phyloP scores from a whole-genome alignment of 2,329 filamentous ascomycete genomes.

The Endocalyx cinctus region DNA sequence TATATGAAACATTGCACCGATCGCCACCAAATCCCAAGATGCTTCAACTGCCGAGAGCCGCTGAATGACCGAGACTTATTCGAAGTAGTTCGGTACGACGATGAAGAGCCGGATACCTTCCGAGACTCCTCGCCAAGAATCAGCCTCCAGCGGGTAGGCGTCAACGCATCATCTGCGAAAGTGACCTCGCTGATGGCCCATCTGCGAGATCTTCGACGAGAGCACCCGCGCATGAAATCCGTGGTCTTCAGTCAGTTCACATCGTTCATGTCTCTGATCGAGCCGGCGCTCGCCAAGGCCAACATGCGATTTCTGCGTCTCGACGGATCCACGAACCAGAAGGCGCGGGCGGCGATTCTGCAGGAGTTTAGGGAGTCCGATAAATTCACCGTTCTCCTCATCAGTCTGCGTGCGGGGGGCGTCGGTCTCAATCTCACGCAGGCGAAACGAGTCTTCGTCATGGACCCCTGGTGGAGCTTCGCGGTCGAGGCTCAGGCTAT shows the following conservation, averaged over 20 bases:
- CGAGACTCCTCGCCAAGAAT: slow-evolving; percentile 47
- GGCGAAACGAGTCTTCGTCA: slow-evolving; percentile 91
- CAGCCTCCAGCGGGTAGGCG: slow-evolving; percentile 55
- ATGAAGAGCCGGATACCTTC: slow-evolving; percentile 42
- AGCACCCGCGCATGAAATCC: slow-evolving; percentile 70
- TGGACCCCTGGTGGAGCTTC: slow-evolving; percentile 99
- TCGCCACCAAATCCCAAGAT: slow-evolving; percentile 70
- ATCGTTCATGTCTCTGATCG: slow-evolving; percentile 87
- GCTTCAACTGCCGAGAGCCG: slow-evolving; percentile 83
- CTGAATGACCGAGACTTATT: slow-evolving; percentile 85
- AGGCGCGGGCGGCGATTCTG: slow-evolving; percentile 74
- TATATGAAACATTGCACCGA: slow-evolving; percentile 85
- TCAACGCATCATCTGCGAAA: slow-evolving; percentile 77
- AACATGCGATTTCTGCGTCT: slow-evolving; percentile 80
- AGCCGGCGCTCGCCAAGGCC: slow-evolving; percentile 67
- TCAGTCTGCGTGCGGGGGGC: slow-evolving; percentile 84
- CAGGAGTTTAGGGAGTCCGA: slow-evolving; percentile 60
- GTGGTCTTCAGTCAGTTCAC: slow-evolving; percentile 98
- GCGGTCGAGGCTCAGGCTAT: slow-evolving; percentile 96
- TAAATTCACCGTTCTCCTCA: slow-evolving; percentile 69
- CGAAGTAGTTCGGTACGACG: slow-evolving; percentile 80
- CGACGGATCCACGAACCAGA: slow-evolving; percentile 86
- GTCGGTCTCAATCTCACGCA: slow-evolving; percentile 90
- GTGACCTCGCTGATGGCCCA: slow-evolving; percentile 74
- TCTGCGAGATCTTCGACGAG: slow-evolving; percentile 62